Conservation (phyloP, 495 filamentous ascomycete species). For the Hypoxylon cercidicola region DNA sequence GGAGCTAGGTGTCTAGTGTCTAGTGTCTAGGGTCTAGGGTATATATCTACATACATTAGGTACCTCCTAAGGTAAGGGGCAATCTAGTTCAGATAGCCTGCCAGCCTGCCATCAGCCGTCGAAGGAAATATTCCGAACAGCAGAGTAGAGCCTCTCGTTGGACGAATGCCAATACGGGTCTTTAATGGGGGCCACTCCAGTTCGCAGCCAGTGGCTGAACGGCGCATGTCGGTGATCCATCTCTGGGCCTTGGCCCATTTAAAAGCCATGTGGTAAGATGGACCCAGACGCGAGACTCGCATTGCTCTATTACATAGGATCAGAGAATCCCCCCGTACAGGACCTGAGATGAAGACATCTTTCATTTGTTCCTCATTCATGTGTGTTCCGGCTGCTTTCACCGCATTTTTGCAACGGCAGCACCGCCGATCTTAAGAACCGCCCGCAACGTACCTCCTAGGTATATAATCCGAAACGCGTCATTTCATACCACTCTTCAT, state of each 20-base stretch:
- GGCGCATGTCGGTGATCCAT: conserved; percentile 18
- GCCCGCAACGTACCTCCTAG: conserved; percentile 1
- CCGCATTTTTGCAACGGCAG: conserved; percentile 16
- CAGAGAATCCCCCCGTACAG: too few relatives aligned
- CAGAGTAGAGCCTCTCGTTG: conserved; percentile 32
- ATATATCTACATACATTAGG: too few relatives aligned
- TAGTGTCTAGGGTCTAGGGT: too few relatives aligned
- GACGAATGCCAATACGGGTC: conserved; percentile 36
- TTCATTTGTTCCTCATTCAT: conserved; percentile 1
- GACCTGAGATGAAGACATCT: neutral
- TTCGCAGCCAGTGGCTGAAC: conserved; percentile 20
- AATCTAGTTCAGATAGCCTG: conserved; percentile 28
- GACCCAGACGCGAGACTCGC: conserved; percentile 8
- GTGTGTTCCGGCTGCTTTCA: conserved; percentile 22
- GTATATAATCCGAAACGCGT: conserved; percentile 40
- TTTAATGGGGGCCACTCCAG: conserved; percentile 15
- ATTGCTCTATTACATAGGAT: neutral
- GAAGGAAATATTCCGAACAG: conserved; percentile 34
- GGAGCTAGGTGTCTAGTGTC: conserved; percentile 13
- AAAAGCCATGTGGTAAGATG: conserved; percentile 25
- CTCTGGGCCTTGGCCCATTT: conserved; percentile 21
- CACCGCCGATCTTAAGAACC: conserved; percentile 36
- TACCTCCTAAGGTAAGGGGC: too few relatives aligned
- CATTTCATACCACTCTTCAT: conserved; percentile 35
- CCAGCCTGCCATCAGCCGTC: conserved; percentile 41